Base-by-base conservation (phyloP, 805 yeast species). In the Cyberlindnera misumaiensis region DNA sequence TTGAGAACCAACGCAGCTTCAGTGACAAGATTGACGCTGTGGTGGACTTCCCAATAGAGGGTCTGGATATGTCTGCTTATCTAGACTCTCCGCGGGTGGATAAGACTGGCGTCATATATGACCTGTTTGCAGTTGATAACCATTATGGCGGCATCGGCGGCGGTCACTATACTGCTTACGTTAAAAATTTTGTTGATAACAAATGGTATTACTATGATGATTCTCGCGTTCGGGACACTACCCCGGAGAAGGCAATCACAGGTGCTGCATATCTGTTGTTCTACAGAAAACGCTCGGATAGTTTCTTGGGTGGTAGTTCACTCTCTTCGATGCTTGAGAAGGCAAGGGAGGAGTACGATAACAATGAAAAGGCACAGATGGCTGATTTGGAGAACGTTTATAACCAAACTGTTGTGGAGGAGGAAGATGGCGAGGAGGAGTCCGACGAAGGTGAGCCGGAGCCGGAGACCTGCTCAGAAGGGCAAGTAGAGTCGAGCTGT, bases 131-230 rank as follows among this genome's bases (percentile, higher is more conserved):
- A 0, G 96, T 93, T 16, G 97, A 89, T 57, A 93, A 90, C 57
- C 98, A 93, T 56, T 88, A 72, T 57, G 98, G 97, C 36, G 96
- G 97, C 1, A 66, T 90, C 14, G 97, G 97, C 1, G 97, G 97
- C 4, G 97, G 98, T 2, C 97, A 93, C 64, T 90, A 93, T 60
- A 93, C 98, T 1, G 84, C 97, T 0, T 82, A 78, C 52, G 96
- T 75, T 1, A 83, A 81, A 57, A 89, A 89, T 53, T 80, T 77
- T 58, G 68, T 76, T 31, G 94, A 85, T 52, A 64, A 64, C 15
- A 68, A 76, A 41, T 93, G 97, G 97, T 87, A 88, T 56, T 83
- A 88, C 56, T 90, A 72, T 58, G 89, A 90, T 56, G 98, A 90
- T 56, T 78, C 95, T 2, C 62, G 82, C 25, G 96, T 88, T 1